Evolutionary conservation across 2,329 filamentous ascomycete species (phyloP).

Genomic region (Pseudopithomyces maydicus): DNA sequence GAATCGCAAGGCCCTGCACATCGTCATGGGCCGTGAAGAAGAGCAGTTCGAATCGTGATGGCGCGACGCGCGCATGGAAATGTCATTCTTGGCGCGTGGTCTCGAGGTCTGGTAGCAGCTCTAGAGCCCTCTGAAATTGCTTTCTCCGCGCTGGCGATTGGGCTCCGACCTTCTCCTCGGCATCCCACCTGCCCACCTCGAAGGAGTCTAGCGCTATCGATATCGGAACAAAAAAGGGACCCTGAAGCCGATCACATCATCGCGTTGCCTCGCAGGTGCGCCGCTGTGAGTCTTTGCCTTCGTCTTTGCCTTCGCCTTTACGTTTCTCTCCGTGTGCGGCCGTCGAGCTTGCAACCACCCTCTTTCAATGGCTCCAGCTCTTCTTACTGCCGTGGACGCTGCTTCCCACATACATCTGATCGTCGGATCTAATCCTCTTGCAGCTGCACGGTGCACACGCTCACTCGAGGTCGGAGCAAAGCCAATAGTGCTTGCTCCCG

Average conservation of each 20-base stretch:
- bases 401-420: conserved; percentile 78
- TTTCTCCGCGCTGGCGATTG: conserved; percentile 6
- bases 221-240: conserved; percentile 37
- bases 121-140: background rate
- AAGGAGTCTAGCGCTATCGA: conserved; percentile 33
- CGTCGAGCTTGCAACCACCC: background rate
- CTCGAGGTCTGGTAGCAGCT: background rate
- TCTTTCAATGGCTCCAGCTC: conserved; percentile 54
- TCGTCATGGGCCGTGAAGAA: conserved; percentile 74
- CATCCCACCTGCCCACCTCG: conserved; percentile 8
- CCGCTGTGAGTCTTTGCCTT: background rate
- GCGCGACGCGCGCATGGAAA: background rate
- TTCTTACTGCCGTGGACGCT: conserved; percentile 76
- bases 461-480: conserved; percentile 81
- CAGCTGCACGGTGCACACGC: conserved; percentile 79
- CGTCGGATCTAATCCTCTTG: conserved; percentile 83
- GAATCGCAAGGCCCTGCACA: conserved; percentile 72
- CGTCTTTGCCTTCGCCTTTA: background rate
- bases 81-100: background rate
- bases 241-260: conserved; percentile 3
- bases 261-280: conserved; percentile 4
- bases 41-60: conserved; percentile 34
- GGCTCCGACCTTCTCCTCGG: conserved; percentile 24
- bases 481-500: conserved; percentile 78
- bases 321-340: conserved; percentile 1